Percentiles rank a stretch among this genome's conserved stretches.
These are phyloP conservation scores for Trypanosoma avium DNA, from an alignment of 208 protist genomes.

Conservation along the genomic window DNA sequence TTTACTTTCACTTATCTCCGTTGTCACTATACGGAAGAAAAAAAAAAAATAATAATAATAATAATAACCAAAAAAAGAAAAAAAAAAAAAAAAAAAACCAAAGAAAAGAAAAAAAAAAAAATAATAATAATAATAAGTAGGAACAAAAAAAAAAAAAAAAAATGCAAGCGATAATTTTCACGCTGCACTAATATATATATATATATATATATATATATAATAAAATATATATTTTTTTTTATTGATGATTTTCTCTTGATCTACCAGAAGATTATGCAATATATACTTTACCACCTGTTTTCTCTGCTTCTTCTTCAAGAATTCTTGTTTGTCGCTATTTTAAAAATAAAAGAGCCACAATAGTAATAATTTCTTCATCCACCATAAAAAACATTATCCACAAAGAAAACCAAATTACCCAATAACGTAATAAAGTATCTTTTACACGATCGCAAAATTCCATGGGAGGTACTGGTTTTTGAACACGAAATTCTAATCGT, in stretches of 20 bases:
- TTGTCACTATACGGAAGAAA: too few species aligned
- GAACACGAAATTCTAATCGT: conserved; percentile 54
- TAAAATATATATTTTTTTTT: not conserved
- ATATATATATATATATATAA: not conserved
- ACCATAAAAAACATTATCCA: conserved; percentile 91
- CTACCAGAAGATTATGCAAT: conserved; percentile 67
- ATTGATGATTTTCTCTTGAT: conserved; percentile 16
- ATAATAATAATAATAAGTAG: not conserved
- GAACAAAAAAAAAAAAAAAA: not conserved
- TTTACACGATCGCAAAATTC: conserved; percentile 78
- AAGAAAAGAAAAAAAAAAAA: not conserved
- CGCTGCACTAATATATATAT: conserved; percentile 2
- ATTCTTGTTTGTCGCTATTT: conserved; percentile 80
- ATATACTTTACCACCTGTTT: conserved; percentile 84
- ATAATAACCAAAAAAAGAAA: conserved; percentile 4
- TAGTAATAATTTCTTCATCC: conserved; percentile 88
- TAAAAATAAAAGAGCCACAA: conserved; percentile 81
- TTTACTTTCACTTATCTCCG: too few species aligned
- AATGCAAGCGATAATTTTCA: too few species aligned
- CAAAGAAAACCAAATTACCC: conserved; percentile 85
- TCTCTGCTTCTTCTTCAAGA: conserved; percentile 79
- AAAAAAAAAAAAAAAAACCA: not conserved
- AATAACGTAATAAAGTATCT: conserved; percentile 83
- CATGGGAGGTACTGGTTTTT: conserved; percentile 65
- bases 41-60: conserved; percentile 9